phyloP scores from a whole-genome alignment of 2,329 filamentous ascomycete genomes.

The Ascochyta fabae region DNA sequence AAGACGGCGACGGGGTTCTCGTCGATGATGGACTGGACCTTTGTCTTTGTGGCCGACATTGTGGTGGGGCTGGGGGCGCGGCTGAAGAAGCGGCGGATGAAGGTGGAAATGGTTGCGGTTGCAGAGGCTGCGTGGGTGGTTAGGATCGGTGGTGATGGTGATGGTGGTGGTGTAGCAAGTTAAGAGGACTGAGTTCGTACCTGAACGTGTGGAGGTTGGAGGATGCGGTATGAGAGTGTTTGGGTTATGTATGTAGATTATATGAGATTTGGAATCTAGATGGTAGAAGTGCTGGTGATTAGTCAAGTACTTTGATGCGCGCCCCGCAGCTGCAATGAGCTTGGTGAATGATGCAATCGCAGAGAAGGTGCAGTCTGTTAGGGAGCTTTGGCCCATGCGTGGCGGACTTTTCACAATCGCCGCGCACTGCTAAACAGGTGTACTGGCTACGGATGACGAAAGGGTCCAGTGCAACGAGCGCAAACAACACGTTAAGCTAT shows the following conservation, averaged over 20 bases:
- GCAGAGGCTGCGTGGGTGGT: background rate
- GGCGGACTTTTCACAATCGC: conserved; percentile 23
- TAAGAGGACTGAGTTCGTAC: background rate
- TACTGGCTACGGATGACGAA: conserved; percentile 16
- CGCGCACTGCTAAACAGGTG: conserved; percentile 2
- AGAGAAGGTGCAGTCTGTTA: conserved; percentile 16
- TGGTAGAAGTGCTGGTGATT: conserved; percentile 13
- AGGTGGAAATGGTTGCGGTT: conserved; percentile 62
- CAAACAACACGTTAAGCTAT: background rate
- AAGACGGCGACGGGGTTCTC: conserved; percentile 93
- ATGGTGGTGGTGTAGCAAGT: background rate
- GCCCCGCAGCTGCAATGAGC: conserved; percentile 35
- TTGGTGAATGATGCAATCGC: conserved; percentile 43
- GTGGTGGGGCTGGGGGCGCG: conserved; percentile 63
- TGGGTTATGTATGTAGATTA: conserved; percentile 1
- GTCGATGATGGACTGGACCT: conserved; percentile 86
- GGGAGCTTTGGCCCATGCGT: conserved; percentile 13
- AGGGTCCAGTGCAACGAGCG: conserved; percentile 1
- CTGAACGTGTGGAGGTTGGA: background rate
- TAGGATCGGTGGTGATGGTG: background rate
- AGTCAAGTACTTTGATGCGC: conserved; percentile 32
- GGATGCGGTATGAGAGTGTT: background rate
- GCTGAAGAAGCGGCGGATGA: conserved; percentile 76
- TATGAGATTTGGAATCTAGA: conserved; percentile 30
- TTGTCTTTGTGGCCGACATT: conserved; percentile 84